Percentiles rank a stretch among this genome's conserved stretches.
Conservation (phyloP, 768 basidiomycete species). For the Mycena galericulata region DNA sequence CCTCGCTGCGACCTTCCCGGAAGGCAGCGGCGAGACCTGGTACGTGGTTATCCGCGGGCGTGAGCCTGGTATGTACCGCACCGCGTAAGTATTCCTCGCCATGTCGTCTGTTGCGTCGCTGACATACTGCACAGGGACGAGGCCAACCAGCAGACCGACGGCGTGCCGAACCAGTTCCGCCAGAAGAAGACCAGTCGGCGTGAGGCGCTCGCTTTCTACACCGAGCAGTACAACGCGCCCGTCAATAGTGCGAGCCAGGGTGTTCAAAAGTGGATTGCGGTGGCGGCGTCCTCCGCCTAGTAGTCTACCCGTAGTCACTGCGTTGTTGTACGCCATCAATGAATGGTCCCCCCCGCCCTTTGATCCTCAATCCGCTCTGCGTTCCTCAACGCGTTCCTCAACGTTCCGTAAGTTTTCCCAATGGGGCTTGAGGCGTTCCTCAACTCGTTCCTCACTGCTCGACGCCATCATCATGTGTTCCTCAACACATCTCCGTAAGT, state of each 20-base stretch:
- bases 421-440: too few relatives aligned
- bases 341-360: too few relatives aligned
- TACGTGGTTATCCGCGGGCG: slow-evolving; percentile 10
- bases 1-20: background rate
- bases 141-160: background rate
- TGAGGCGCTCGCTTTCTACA: background rate
- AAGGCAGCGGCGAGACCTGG: slow-evolving; percentile 6
- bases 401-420: too few relatives aligned
- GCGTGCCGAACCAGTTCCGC: background rate
- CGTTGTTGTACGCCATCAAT: background rate
- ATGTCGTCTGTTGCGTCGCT: background rate
- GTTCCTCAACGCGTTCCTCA: too few relatives aligned
- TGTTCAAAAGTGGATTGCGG: background rate
- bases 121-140: background rate
- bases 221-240: background rate
- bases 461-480: too few relatives aligned
- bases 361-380: too few relatives aligned
- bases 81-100: background rate
- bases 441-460: too few relatives aligned
- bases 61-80: slow-evolving; percentile 6
- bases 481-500: too few relatives aligned
- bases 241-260: background rate
- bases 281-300: background rate
- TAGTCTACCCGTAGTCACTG: background rate
- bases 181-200: slow-evolving; percentile 2